phyloP scores from a whole-genome alignment of 805 yeast species.

The Teunomyces kruisii region DNA sequence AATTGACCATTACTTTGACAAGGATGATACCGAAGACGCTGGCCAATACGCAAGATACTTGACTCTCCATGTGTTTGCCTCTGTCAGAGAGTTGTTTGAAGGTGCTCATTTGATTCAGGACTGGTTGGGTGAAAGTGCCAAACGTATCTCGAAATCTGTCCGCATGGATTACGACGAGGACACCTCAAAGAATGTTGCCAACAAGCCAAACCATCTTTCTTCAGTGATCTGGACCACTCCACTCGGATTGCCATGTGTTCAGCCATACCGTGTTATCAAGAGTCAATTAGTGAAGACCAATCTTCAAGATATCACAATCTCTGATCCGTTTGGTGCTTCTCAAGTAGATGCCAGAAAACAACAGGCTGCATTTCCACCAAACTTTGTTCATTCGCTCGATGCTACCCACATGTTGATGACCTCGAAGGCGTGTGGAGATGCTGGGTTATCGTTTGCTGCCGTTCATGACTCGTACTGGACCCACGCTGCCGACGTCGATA shows the following conservation, averaged over 20 bases:
- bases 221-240: conserved; percentile 99
- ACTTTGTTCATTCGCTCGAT: conserved; percentile 90
- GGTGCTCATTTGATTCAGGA: conserved; percentile 96
- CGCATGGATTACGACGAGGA: conserved; percentile 59
- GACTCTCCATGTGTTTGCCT: conserved; percentile 74
- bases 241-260: conserved; percentile 91
- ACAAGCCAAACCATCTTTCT: conserved; percentile 65
- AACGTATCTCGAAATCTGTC: conserved; percentile 72
- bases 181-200: conserved; percentile 18
- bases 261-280: conserved; percentile 80
- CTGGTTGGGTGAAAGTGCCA: conserved; percentile 90
- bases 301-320: conserved; percentile 80
- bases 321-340: conserved; percentile 82
- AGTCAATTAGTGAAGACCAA: conserved; percentile 73
- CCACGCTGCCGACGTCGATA: conserved; percentile 80
- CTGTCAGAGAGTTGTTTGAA: conserved; percentile 80
- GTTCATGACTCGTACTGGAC: conserved; percentile 99
- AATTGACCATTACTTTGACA: conserved; percentile 56
- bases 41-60: conserved; percentile 55
- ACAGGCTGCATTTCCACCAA: conserved; percentile 92
- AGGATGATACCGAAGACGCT: conserved; percentile 43
- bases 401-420: conserved; percentile 96
- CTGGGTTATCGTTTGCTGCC: conserved; percentile 76
- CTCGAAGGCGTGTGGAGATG: conserved; percentile 70
- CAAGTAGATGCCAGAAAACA: conserved; percentile 89